Conservation (phyloP, 2,329 filamentous ascomycete species). For the Aspergillus novoparasiticus region DNA sequence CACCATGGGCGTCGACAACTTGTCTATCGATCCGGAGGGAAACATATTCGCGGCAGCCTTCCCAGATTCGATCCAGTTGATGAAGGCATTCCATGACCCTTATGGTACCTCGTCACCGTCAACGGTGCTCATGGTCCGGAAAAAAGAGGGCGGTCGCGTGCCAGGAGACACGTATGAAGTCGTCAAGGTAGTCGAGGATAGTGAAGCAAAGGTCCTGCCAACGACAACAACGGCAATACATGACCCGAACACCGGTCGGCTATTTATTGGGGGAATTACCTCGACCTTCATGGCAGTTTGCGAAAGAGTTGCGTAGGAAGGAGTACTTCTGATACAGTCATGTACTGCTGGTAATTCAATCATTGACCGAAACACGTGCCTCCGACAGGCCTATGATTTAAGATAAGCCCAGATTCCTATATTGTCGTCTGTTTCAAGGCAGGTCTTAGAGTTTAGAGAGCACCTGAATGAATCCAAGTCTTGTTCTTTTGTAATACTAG, state of each 20-base stretch:
- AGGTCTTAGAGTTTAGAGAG: no score
- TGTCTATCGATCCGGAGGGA: constrained; percentile 5
- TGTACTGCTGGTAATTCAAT: no score
- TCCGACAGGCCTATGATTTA: no score
- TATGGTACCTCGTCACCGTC: background rate
- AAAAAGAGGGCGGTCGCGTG: background rate
- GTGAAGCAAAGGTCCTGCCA: constrained; percentile 1
- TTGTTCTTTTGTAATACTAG: no score
- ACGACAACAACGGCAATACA: background rate
- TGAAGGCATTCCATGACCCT: background rate
- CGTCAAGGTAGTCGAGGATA: constrained; percentile 5
- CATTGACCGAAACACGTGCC: no score
- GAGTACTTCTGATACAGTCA: background rate
- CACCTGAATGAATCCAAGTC: no score
- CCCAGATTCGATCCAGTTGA: background rate
- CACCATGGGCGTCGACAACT: background rate
- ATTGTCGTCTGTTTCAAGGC: no score
- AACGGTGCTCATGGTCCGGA: constrained; percentile 3
- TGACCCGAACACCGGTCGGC: background rate
- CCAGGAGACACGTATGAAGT: background rate
- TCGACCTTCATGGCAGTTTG: constrained; percentile 3
- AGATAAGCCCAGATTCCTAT: no score
- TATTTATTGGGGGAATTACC: constrained; percentile 1
- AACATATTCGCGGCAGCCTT: background rate
- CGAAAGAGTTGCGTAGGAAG: background rate